Evolutionary conservation across 495 filamentous ascomycete species (phyloP).

Genomic region (Tuber melanosporum): DNA sequence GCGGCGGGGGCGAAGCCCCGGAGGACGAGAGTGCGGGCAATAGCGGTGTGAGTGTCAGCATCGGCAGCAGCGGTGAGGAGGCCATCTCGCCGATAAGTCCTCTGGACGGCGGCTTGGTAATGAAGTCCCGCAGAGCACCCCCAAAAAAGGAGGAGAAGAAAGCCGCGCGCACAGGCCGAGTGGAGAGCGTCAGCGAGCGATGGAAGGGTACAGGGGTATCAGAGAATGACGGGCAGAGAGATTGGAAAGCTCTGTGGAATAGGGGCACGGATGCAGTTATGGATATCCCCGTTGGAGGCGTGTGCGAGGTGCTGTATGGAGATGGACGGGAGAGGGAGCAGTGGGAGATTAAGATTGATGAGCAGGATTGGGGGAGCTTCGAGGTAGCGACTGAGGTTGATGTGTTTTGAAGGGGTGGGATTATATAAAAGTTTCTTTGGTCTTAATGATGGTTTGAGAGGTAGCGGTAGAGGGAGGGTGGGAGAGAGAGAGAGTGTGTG

Average conservation of each 20-base stretch:
- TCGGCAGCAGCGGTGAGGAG: conserved; percentile 42
- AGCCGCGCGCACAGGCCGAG: conserved; percentile 19
- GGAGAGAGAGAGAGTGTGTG: not conserved
- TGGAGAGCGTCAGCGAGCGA: conserved; percentile 37
- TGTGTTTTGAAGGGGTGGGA: not conserved
- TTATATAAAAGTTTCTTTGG: not conserved
- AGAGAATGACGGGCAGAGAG: conserved; percentile 44
- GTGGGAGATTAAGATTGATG: conserved; percentile 32
- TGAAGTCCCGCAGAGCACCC: conserved; percentile 16
- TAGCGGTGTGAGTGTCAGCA: conserved; percentile 50
- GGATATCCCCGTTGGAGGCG: conserved; percentile 92
- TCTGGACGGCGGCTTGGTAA: conserved; percentile 15
- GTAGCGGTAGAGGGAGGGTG: not conserved
- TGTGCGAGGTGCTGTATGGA: conserved; percentile 86
- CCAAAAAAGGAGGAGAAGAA: conserved; percentile 21
- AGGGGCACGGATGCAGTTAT: conserved; percentile 94
- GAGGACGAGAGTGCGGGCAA: conserved; percentile 45
- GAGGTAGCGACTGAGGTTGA: conserved; percentile 9
- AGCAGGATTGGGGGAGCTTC: conserved; percentile 24
- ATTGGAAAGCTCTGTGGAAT: conserved; percentile 80
- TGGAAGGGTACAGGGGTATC: conserved; percentile 38
- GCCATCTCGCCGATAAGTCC: conserved; percentile 23
- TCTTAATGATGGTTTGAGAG: not conserved
- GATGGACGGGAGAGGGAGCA: conserved; percentile 46
- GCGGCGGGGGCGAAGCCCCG: conserved; percentile 52